Percentiles rank a stretch among this genome's conserved stretches.
phyloP scores from a whole-genome alignment of 768 basidiomycete species.

The Kwoniella dendrophila region DNA sequence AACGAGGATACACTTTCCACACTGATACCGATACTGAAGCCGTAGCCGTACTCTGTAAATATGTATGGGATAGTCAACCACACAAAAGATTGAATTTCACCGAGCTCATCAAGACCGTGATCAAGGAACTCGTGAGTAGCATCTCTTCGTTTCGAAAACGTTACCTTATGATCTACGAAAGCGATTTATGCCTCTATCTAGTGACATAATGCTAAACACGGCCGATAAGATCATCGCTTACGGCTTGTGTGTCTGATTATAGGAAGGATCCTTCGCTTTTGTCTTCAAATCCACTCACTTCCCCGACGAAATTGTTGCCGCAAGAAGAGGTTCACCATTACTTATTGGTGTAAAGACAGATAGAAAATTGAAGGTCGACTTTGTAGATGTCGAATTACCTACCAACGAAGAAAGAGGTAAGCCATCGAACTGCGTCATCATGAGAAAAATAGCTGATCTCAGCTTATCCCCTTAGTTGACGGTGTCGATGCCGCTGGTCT shows the following conservation, averaged over 20 bases:
- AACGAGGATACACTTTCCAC: constrained; percentile 90
- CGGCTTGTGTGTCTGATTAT: constrained; percentile 7
- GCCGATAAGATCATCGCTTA: background rate
- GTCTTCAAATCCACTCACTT: constrained; percentile 97
- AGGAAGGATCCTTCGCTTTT: constrained; percentile 97
- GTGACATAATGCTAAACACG: too few species aligned
- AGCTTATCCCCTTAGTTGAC: constrained; percentile 47
- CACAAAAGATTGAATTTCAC: constrained; percentile 86
- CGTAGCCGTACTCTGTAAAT: constrained; percentile 92
- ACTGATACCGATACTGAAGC: constrained; percentile 98
- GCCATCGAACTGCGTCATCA: constrained; percentile 14
- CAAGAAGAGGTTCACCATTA: constrained; percentile 94
- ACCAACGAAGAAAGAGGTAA: constrained; percentile 63
- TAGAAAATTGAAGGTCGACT: constrained; percentile 99
- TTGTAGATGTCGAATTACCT: constrained; percentile 91
- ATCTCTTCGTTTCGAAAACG: background rate
- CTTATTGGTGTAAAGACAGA: constrained; percentile 99
- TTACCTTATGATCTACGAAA: too few species aligned
- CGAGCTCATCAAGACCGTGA: constrained; percentile 86
- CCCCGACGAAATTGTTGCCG: constrained; percentile 93
- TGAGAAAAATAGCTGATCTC: constrained; percentile 58
- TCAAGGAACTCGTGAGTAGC: constrained; percentile 76
- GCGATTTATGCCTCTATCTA: too few species aligned
- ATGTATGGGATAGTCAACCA: constrained; percentile 90
- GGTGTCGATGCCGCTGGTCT: constrained; percentile 59